Percentiles rank a stretch among this genome's conserved stretches.
Conservation (phyloP, 352 stramenopile genomes). For the Blastocystis sp. region DNA sequence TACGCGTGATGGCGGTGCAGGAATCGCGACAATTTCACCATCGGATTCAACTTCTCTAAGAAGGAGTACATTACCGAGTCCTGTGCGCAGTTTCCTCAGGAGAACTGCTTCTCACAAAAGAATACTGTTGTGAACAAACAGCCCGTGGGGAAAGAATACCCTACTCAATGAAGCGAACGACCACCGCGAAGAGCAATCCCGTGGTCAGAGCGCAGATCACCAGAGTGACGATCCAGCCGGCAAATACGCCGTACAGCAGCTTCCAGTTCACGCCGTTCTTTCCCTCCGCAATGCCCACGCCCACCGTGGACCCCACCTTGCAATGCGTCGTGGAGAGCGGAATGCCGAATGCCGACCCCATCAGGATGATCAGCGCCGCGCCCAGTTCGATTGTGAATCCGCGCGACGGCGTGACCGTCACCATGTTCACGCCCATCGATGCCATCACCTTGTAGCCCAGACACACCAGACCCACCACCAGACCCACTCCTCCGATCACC, state of each 20-base stretch:
- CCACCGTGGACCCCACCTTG: conserved; percentile 74
- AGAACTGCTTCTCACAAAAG: neutral
- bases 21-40: conserved; percentile 20
- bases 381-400: conserved; percentile 75
- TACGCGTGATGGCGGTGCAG: neutral
- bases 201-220: conserved; percentile 69
- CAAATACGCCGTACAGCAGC: conserved; percentile 66
- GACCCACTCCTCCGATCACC: conserved; percentile 71
- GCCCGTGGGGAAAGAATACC: neutral
- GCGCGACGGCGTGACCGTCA: conserved; percentile 73
- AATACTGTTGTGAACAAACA: no score
- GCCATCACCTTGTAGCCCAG: conserved; percentile 73
- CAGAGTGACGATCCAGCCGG: conserved; percentile 72
- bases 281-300: conserved; percentile 70
- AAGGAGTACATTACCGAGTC: conserved; percentile 46
- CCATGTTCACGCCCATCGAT: conserved; percentile 73
- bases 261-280: conserved; percentile 71
- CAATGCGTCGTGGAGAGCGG: conserved; percentile 74
- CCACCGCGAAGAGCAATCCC: conserved; percentile 69
- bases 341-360: conserved; percentile 72
- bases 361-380: conserved; percentile 72
- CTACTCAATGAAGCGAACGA: conserved; percentile 13
- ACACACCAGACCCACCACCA: conserved; percentile 72
- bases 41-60: conserved; percentile 50
- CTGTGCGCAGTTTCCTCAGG: neutral